Evolutionary conservation across 352 stramenopile species (phyloP), one percentile per base, ranked within the genome.

Genomic region (Globisporangium paroecandrum): DNA sequence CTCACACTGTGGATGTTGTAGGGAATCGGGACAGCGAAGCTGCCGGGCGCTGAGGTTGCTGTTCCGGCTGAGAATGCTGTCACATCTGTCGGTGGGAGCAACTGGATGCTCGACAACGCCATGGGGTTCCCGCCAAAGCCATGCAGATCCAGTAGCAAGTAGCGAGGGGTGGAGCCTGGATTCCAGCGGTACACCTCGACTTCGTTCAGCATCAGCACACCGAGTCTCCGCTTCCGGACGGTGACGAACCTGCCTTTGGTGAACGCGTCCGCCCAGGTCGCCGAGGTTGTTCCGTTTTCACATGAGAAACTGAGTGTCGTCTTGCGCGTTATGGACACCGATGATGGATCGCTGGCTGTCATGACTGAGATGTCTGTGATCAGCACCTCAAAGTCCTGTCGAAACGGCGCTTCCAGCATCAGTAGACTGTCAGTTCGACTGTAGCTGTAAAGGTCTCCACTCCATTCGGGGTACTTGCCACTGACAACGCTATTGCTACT

Each of bases 1-100:
- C 85, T 94, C 1, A 79, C 72, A 34, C 82, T 90, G 51, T 91
- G 79, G 25, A 94, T 83, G 8, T 66, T 75, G 62, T 87, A 91
- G 4, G 73, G n/a, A 8, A 94, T 69, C 0, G 79, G 75, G 4
- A 76, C 7, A 1, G 71, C 58, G n/a, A 76, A 75, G 3, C 54
- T 38, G 0, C 69, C 61, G 0, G 64, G 55, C 1, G 56, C 38
- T 3, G 70, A 56, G 9, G 51, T 61, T 9, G 76, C n/a, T 12
- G 73, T 22, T 20, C 63, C 27, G 10, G 25, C 22, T n/a, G 47
- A 32, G 3, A 71, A 32, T 15, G 34, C 58, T 0, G 49, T 58
- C 15, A 71, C 64, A 41, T 81, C 75, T 3, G 75, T 79, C 10
- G 81, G 77, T 24, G 81, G 69, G 29, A 84, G 88, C 0, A 91